Evolutionary conservation across 352 stramenopile genomes (phyloP).

Genomic region (Blastocystis sp.): DNA sequence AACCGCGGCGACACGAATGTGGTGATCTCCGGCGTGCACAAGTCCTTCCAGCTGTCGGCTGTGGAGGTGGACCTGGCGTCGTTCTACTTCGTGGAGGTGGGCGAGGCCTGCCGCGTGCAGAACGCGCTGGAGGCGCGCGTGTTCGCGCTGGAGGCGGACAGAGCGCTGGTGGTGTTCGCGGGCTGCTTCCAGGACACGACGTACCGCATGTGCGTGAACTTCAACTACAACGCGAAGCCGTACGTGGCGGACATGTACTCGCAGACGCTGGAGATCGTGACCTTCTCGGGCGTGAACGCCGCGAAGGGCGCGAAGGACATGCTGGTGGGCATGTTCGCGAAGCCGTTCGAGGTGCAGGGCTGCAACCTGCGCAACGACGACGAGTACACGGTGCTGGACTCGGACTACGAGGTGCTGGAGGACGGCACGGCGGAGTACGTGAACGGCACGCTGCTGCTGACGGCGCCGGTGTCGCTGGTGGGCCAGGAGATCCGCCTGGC

Average conservation of each 20-base stretch:
- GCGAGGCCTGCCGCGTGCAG: neutral
- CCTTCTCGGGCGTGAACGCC: conserved; percentile 20
- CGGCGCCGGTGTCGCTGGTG: conserved; percentile 17
- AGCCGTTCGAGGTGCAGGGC: conserved; percentile 25
- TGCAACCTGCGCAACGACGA: conserved; percentile 48
- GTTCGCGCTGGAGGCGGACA: conserved; percentile 14
- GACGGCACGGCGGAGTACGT: neutral
- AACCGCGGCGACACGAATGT: conserved; percentile 42
- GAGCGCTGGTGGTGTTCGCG: conserved; percentile 32
- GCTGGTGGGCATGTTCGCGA: conserved; percentile 38
- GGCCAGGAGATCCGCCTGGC: conserved; percentile 54
- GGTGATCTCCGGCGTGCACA: conserved; percentile 57
- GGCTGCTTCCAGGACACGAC: conserved; percentile 42
- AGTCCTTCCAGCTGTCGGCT: conserved; percentile 17
- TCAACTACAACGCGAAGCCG: neutral
- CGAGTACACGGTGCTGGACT: conserved; percentile 42
- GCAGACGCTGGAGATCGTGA: conserved; percentile 62
- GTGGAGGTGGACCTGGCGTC: conserved; percentile 5
- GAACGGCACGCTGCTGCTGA: conserved; percentile 22
- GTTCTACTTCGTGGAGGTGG: conserved; percentile 46
- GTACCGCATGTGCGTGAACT: conserved; percentile 66
- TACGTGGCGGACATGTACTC: conserved; percentile 35
- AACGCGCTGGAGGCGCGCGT: conserved; percentile 25
- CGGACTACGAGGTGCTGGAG: conserved; percentile 27
- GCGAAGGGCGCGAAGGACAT: conserved; percentile 11